Base-by-base conservation (phyloP, 495 filamentous ascomycete species). In the Cercophora sp. region DNA sequence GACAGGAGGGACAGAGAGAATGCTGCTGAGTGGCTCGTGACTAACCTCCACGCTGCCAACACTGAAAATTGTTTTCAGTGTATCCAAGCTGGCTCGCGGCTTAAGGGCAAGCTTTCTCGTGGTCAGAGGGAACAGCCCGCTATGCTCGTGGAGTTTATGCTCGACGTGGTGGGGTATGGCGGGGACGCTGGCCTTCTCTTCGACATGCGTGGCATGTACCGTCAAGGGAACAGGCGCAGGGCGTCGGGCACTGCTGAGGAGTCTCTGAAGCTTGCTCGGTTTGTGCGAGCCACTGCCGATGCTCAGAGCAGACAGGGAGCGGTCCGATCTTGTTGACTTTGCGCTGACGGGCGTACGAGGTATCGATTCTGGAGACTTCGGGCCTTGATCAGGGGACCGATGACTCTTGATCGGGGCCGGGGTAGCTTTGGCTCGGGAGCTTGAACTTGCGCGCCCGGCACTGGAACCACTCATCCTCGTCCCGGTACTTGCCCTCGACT, bases 41-140 rank as follows among this genome's bases (percentile, higher is more conserved):
- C 44, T 59, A 0, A 57, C 43, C 45, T 70, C 70, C 22, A 64
- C 35, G 39, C 67, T 70, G 29, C 63, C 67, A 25, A 70, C 67
- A 53, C 66, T 70, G 34, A 75, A 66, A 26, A 74, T 75, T 25
- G 68, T 73, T 43, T 63, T 70, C 4, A 72, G 52, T 8, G 70
- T 70, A 29, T 75, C 71, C 50, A 66, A 56, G 44, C 68, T 72
- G 4, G 64, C 50, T 5, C 64, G 63, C 3, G 63, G 58, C 42
- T 54, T 67, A 34, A 70, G 44, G 13, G 61, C 61, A n/a, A 71
- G 52, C 46, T 56, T 59, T 48, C 65, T 73, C 2, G 64, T 65
- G 9, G 64, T 55, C 23, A 64, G 48, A 8, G 66, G 61, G 23
- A 62, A 60, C 16, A 56, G 43, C 29, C 59, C 55, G 11, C 58